Evolutionary conservation across 2,329 filamentous ascomycete species (phyloP), one percentile per base, ranked within the genome.

Genomic region (Colletotrichum paranaense): DNA sequence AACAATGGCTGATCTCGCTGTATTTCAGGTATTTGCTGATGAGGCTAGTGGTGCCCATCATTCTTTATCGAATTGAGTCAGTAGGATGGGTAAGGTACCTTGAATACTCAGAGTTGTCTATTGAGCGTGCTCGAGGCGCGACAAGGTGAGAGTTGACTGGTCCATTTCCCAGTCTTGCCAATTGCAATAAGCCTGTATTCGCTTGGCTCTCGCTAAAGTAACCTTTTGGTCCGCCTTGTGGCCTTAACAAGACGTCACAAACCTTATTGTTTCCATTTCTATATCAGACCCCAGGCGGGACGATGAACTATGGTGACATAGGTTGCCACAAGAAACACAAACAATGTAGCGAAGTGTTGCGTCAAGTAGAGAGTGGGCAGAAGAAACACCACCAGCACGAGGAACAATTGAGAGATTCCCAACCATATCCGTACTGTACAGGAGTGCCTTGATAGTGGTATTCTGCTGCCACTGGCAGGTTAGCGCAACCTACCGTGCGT

Each of bases 261-360:
- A 46, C 35, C 26, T 46, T 28, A 24, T 62, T 46, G 16, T 62
- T 19, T 46, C 58, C 42, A 49, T n/a, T 49, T 49, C 42, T 49
- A 49, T 49, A 19, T n/a, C 8, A 49, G 42, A 49, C 42, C 19
- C 42, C 8, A 16, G 58, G 8, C 7, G 6, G 24, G 19, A 24
- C 19, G 8, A 22, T 24, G 5, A 35, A n/a, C 14, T 35, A 32
- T 16, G 49, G 19, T n/a, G 35, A 42, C n/a, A 46, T 53, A 53
- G 42, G 42, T 24, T 63, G 46, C 28, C 60, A 63, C 28, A 53
- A 63, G 42, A 63, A 53, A 63, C 26, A 22, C n/a, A 55, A 24
- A 35, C 42, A 49, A 52, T 26, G 59, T 42, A 62, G 24, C 16
- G 8, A n/a, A 64, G 46, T 55, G 30, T 38, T 16, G 30, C 14